These are phyloP conservation scores for Myxozyma mucilagina DNA, from an alignment of 805 yeast genomes.

Conservation along the genomic window DNA sequence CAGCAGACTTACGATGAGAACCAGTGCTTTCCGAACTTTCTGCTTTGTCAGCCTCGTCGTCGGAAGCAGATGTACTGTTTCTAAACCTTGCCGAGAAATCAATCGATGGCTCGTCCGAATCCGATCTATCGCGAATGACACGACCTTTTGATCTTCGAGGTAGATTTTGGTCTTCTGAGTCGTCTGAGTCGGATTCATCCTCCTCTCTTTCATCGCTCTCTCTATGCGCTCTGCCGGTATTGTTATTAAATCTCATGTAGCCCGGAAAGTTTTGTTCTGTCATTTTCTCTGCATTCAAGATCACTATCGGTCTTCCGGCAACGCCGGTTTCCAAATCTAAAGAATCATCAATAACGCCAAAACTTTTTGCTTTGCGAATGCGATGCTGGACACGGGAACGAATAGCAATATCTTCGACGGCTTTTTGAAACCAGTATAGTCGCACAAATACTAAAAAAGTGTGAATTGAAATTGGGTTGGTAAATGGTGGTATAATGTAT, in stretches of 20 bases:
- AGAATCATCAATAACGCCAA: slow-evolving; percentile 40
- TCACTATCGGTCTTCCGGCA: slow-evolving; percentile 18
- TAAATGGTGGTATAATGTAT: slow-evolving; percentile 59
- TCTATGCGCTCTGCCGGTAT: background rate
- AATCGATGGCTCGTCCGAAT: background rate
- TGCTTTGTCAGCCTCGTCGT: slow-evolving; percentile 1
- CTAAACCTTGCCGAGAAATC: slow-evolving; percentile 1
- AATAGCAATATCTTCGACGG: slow-evolving; percentile 77
- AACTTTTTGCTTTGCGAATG: slow-evolving; percentile 79
- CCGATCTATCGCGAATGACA: slow-evolving; percentile 2
- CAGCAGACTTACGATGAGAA: background rate
- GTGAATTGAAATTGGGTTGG: slow-evolving; percentile 89
- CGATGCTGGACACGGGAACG: slow-evolving; percentile 75
- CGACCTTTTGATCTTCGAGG: slow-evolving; percentile 1
- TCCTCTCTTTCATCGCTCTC: slow-evolving; percentile 1
- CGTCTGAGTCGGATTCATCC: slow-evolving; percentile 6
- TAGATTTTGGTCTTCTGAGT: background rate
- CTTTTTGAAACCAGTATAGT: slow-evolving; percentile 83
- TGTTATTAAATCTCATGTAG: background rate
- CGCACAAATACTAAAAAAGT: slow-evolving; percentile 74
- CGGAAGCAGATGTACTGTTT: slow-evolving; percentile 2
- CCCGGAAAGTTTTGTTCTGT: slow-evolving; percentile 23
- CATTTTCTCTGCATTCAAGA: slow-evolving; percentile 19
- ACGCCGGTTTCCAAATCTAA: slow-evolving; percentile 21
- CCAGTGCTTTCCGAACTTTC: slow-evolving; percentile 7